Percentiles rank a stretch among this genome's conserved stretches.
Evolutionary conservation across 805 yeast species (phyloP).

Genomic region (Lachancea kluyveri): DNA sequence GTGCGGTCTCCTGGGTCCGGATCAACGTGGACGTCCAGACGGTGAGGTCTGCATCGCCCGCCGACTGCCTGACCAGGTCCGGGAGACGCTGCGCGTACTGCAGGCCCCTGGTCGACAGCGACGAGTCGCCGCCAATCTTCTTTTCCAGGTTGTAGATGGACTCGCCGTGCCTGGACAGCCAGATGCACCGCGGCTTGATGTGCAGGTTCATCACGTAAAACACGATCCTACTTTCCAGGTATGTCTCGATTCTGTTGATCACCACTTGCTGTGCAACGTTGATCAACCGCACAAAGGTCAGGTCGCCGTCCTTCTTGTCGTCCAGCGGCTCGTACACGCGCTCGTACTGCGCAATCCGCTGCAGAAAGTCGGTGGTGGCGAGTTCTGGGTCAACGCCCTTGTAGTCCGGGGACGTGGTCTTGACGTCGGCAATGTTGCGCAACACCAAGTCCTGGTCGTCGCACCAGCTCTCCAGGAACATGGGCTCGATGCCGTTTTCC

Average conservation of each 20-base stretch:
- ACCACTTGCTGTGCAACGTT: conserved; percentile 86
- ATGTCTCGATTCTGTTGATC: conserved; percentile 80
- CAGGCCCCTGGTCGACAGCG: conserved; percentile 76
- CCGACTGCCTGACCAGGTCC: conserved; percentile 53
- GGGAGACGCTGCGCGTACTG: conserved; percentile 80
- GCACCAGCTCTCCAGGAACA: conserved; percentile 90
- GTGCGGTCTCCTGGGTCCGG: conserved; percentile 91
- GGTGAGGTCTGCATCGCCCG: conserved; percentile 62
- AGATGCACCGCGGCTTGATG: conserved; percentile 84
- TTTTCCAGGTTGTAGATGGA: conserved; percentile 88
- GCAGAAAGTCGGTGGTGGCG: conserved; percentile 66
- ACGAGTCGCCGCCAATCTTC: conserved; percentile 93
- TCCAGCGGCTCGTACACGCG: conserved; percentile 72
- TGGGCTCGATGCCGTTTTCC: conserved; percentile 69
- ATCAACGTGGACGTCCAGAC: conserved; percentile 94
- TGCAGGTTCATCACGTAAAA: conserved; percentile 95
- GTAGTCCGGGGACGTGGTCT: conserved; percentile 83
- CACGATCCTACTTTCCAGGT: conserved; percentile 86
- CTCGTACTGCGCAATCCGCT: conserved; percentile 70
- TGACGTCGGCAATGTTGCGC: conserved; percentile 80
- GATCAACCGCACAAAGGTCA: conserved; percentile 81
- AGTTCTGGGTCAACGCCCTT: conserved; percentile 57
- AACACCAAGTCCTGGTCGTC: conserved; percentile 71
- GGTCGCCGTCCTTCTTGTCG: conserved; percentile 46
- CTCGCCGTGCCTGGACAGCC: conserved; percentile 96